phyloP scores from a whole-genome alignment of 306 rosid genomes.

The Fragaria nilgerrensis region DNA sequence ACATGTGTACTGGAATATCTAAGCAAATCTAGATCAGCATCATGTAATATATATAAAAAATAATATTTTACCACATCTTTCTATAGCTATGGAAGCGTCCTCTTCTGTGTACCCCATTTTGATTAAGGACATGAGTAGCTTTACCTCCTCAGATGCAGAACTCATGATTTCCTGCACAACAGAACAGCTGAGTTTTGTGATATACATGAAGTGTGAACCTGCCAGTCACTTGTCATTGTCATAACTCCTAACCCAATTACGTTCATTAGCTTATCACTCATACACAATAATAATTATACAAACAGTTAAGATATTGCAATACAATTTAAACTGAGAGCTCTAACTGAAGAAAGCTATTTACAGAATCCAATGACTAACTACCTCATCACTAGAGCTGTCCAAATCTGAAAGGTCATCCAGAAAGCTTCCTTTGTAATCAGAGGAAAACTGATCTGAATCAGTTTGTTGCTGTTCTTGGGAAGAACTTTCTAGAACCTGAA shows the following conservation, averaged over 20 bases:
- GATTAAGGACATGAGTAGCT: constrained; percentile 38
- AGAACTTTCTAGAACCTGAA: constrained; percentile 61
- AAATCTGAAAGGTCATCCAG: constrained; percentile 54
- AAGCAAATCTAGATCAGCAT: not conserved
- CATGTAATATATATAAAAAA: not conserved
- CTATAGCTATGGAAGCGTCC: constrained; percentile 70
- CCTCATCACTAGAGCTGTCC: constrained; percentile 63
- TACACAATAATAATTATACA: not conserved
- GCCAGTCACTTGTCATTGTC: not conserved
- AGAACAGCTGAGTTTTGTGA: constrained; percentile 5
- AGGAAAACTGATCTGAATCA: constrained; percentile 49
- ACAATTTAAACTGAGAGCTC: not conserved
- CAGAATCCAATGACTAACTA: constrained; percentile 11
- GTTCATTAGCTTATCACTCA: not conserved
- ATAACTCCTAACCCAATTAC: not conserved
- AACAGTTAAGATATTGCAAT: not conserved
- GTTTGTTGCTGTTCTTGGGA: constrained; percentile 42
- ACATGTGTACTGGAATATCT: not conserved
- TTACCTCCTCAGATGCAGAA: constrained; percentile 36
- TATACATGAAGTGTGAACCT: not conserved
- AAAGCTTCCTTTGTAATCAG: constrained; percentile 48
- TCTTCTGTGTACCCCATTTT: constrained; percentile 65
- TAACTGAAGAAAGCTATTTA: not conserved
- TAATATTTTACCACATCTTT: constrained; percentile 68
- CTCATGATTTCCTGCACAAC: constrained; percentile 51